phyloP scores from a whole-genome alignment of 805 yeast species.

The Cyberlindnera lachancei region DNA sequence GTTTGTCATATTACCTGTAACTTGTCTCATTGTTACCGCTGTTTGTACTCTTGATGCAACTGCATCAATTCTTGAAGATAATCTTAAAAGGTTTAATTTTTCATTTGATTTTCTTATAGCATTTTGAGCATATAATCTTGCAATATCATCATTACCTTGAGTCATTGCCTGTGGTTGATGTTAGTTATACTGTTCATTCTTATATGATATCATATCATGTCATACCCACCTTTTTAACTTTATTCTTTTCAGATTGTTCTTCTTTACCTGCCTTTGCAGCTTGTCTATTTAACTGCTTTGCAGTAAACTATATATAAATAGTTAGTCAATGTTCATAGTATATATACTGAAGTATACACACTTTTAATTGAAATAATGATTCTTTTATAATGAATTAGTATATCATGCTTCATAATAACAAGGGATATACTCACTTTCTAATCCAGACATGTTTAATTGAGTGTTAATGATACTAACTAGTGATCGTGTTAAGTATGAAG shows the following conservation, averaged over 20 bases:
- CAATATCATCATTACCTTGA: constrained; percentile 87
- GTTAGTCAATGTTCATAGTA: no score
- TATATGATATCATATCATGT: no score
- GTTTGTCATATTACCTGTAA: constrained; percentile 86
- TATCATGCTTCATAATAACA: not conserved
- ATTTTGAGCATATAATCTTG: constrained; percentile 89
- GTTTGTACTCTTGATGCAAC: constrained; percentile 96
- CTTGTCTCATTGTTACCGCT: constrained; percentile 95
- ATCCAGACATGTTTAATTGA: constrained; percentile 3
- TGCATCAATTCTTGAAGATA: constrained; percentile 89
- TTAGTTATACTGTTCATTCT: not conserved
- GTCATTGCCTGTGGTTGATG: constrained; percentile 44
- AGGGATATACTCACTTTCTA: constrained; percentile 4
- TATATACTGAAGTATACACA: constrained; percentile 13
- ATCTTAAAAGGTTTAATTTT: constrained; percentile 66
- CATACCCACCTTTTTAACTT: constrained; percentile 59
- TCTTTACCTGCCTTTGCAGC: constrained; percentile 89
- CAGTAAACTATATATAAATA: constrained; percentile 83
- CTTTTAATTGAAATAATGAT: constrained; percentile 50
- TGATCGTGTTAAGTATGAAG: no score
- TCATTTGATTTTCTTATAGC: constrained; percentile 91
- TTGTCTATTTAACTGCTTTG: constrained; percentile 86
- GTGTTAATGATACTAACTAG: no score
- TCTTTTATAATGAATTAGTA: constrained; percentile 1
- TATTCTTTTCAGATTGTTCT: constrained; percentile 77